Conservation (phyloP, 192 early-diverging fungal species). For the Helicostylum pulchrum region DNA sequence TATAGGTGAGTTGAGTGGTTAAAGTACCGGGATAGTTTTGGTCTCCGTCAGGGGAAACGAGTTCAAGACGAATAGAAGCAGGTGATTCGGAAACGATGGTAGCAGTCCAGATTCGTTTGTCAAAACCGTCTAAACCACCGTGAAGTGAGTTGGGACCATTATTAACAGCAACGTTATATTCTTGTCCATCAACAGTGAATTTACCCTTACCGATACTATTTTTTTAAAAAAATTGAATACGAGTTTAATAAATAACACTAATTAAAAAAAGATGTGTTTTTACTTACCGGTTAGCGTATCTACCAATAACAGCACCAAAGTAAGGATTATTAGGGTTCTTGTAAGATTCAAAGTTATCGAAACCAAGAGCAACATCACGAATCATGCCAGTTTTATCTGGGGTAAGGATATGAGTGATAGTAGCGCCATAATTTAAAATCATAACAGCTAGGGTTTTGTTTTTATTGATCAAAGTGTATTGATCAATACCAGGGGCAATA, state of each 20-base stretch:
- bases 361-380: conserved; percentile 77
- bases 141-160: conserved; percentile 81
- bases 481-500: conserved; percentile 26
- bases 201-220: conserved; percentile 55
- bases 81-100: conserved; percentile 40
- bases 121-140: conserved; percentile 72
- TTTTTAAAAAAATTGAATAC: background rate
- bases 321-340: conserved; percentile 56
- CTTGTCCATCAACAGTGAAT: conserved; percentile 59
- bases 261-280: background rate
- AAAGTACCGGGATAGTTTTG: conserved; percentile 79
- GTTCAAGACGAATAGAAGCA: conserved; percentile 53
- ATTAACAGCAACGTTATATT: conserved; percentile 58
- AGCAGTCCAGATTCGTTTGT: conserved; percentile 62
- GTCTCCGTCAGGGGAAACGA: conserved; percentile 66
- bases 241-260: background rate
- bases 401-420: conserved; percentile 63
- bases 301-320: conserved; percentile 77
- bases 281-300: conserved; percentile 66
- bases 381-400: conserved; percentile 46
- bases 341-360: conserved; percentile 52
- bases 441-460: conserved; percentile 33
- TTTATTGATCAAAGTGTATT: conserved; percentile 36
- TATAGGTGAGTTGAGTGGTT: conserved; percentile 55
- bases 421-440: conserved; percentile 65